Evolutionary conservation across 2,329 filamentous ascomycete genomes (phyloP).

Genomic region (Penicillium sp.): DNA sequence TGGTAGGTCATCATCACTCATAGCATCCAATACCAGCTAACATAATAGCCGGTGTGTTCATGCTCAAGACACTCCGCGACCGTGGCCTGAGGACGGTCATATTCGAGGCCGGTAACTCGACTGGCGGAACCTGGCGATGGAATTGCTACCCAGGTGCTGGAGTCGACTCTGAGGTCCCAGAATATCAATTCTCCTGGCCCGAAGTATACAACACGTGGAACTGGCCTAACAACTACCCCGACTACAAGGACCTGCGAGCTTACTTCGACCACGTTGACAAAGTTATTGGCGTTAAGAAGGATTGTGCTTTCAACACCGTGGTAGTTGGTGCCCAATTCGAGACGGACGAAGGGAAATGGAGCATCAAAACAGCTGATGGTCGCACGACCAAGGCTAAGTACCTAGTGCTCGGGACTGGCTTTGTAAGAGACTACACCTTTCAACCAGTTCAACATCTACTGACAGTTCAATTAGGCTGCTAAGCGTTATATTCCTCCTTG

Average conservation of each 20-base stretch:
- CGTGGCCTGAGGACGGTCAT: conserved; percentile 53
- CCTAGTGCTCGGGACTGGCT: conserved; percentile 54
- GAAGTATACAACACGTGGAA: conserved; percentile 52
- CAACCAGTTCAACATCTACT: not conserved
- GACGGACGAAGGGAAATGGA: conserved; percentile 45
- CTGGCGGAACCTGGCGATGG: conserved; percentile 62
- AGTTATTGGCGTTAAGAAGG: conserved; percentile 48
- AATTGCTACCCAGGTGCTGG: conserved; percentile 61
- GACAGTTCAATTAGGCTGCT: conserved; percentile 27
- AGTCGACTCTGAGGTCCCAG: conserved; percentile 59
- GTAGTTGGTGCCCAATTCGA: conserved; percentile 51
- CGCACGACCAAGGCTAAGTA: conserved; percentile 46
- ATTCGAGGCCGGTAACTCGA: conserved; percentile 57
- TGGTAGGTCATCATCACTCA: conserved; percentile 10
- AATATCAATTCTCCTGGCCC: conserved; percentile 60
- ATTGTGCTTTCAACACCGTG: conserved; percentile 50
- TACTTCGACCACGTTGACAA: conserved; percentile 56
- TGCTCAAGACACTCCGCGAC: conserved; percentile 17
- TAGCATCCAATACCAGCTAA: conserved; percentile 59
- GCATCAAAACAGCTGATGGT: conserved; percentile 49
- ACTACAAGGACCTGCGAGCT: conserved; percentile 42
- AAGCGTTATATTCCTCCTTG: conserved; percentile 50
- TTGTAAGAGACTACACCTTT: conserved; percentile 28
- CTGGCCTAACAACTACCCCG: conserved; percentile 43
- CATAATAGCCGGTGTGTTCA: conserved; percentile 50